phyloP scores from a whole-genome alignment of 495 filamentous ascomycete species.

The Penicillium turbatum region DNA sequence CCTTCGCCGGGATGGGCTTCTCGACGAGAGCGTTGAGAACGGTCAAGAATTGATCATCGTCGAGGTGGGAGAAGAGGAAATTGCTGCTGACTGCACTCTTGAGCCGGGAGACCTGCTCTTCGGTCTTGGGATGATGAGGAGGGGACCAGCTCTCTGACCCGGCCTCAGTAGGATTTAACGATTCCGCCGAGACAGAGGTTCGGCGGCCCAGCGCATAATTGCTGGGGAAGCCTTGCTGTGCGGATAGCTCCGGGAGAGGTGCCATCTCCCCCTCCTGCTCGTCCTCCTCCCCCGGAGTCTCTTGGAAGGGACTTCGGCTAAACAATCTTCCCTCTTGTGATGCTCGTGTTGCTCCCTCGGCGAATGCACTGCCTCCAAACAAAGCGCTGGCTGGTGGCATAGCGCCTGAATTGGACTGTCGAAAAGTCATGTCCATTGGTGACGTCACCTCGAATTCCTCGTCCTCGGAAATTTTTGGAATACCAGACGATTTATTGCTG shows the following conservation, averaged over 20 bases:
- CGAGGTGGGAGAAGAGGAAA: conserved; percentile 91
- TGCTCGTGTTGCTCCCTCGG: conserved; percentile 18
- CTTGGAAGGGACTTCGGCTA: conserved; percentile 37
- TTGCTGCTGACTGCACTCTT: conserved; percentile 79
- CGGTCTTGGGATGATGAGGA: conserved; percentile 74
- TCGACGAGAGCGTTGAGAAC: conserved; percentile 89
- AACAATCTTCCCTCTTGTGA: conserved; percentile 27
- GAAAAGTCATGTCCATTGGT: conserved; percentile 55
- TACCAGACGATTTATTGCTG: conserved; percentile 31
- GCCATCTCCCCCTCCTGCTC: conserved; percentile 26
- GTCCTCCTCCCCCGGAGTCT: conserved; percentile 22
- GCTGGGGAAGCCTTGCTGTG: conserved; percentile 71
- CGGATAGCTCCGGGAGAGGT: conserved; percentile 30
- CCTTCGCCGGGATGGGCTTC: conserved; percentile 91
- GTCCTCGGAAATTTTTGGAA: conserved; percentile 54
- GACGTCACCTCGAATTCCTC: conserved; percentile 63
- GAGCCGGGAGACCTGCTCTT: conserved; percentile 74
- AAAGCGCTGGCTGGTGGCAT: conserved; percentile 18
- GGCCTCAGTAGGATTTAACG: conserved; percentile 80
- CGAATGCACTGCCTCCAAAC: conserved; percentile 32
- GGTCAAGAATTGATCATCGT: conserved; percentile 83
- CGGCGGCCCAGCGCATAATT: conserved; percentile 93
- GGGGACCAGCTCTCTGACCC: conserved; percentile 86
- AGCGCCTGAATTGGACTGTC: conserved; percentile 31
- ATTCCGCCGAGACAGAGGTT: conserved; percentile 95